A percentile compares a stretch with the other conserved stretches of the same genome.
These are phyloP conservation scores for Camellia lanceoleosa DNA, from an alignment of 148 eudicot species.

Conservation along the genomic window DNA sequence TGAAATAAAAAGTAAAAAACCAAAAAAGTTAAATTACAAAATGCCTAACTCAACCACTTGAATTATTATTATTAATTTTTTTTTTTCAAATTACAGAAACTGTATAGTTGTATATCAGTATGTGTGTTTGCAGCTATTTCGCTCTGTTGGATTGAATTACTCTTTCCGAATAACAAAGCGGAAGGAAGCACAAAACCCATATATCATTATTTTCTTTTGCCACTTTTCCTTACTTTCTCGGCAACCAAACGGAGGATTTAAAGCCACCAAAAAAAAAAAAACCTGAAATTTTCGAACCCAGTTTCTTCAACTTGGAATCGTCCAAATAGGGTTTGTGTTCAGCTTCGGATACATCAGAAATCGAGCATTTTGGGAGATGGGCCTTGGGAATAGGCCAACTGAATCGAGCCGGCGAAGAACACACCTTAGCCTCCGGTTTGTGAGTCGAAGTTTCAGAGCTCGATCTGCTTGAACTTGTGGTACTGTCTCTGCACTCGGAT, in stretches of 20 bases:
- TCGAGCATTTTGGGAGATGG: conserved; percentile 25
- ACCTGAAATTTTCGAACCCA: conserved; percentile 61
- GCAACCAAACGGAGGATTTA: background rate
- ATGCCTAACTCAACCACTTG: background rate
- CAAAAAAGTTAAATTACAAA: conserved; percentile 1
- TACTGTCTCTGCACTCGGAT: conserved; percentile 39
- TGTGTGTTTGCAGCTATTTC: background rate
- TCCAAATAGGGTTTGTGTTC: conserved; percentile 29
- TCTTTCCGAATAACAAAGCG: background rate
- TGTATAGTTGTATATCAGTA: background rate
- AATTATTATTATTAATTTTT: too few relatives aligned
- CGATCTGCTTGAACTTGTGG: conserved; percentile 39
- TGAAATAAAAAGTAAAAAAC: background rate
- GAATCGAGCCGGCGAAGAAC: conserved; percentile 46
- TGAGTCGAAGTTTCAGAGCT: conserved; percentile 34
- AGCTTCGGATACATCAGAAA: conserved; percentile 30
- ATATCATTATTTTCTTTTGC: background rate
- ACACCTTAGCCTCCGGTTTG: conserved; percentile 16
- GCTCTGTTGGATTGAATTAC: background rate
- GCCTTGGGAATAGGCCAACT: conserved; percentile 83
- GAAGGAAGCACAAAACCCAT: background rate
- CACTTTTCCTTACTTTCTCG: conserved; percentile 2
- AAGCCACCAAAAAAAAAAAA: background rate
- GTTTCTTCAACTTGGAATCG: conserved; percentile 45
- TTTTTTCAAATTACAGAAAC: background rate